Evolutionary conservation across 495 filamentous ascomycete species (phyloP).

Genomic region (Tuber aestivum): DNA sequence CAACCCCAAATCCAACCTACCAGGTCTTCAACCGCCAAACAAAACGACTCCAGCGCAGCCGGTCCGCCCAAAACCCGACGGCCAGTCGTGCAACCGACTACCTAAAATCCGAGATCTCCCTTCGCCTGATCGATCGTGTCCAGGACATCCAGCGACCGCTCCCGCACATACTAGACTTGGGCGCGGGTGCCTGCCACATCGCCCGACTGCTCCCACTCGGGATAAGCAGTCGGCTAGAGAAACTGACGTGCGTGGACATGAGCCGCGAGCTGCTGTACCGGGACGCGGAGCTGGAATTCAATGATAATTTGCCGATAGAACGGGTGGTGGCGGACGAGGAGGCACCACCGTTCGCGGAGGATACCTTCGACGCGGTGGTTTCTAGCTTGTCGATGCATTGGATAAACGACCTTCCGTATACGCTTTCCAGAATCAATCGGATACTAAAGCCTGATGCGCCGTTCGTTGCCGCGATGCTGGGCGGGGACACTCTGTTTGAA

Average conservation of each 20-base stretch:
- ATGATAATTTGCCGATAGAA: constrained; percentile 60
- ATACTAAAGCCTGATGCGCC: constrained; percentile 85
- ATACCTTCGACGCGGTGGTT: constrained; percentile 80
- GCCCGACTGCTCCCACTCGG: constrained; percentile 65
- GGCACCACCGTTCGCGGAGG: constrained; percentile 63
- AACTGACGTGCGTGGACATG: constrained; percentile 74
- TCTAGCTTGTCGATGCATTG: constrained; percentile 87
- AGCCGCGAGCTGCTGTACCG: constrained; percentile 73
- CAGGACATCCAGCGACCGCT: constrained; percentile 90
- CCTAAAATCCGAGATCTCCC: constrained; percentile 83
- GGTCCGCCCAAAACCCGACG: constrained; percentile 65
- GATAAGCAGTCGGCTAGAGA: constrained; percentile 59
- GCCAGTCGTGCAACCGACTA: constrained; percentile 77
- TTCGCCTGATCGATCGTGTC: constrained; percentile 76
- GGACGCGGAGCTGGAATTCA: constrained; percentile 70
- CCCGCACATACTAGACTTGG: constrained; percentile 80
- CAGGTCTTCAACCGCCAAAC: constrained; percentile 84
- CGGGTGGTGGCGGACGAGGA: constrained; percentile 67
- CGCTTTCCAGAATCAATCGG: constrained; percentile 71
- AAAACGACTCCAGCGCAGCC: constrained; percentile 87
- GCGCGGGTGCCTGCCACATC: constrained; percentile 93
- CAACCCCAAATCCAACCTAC: constrained; percentile 53
- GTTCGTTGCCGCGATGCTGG: constrained; percentile 92
- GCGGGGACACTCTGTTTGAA: constrained; percentile 90
- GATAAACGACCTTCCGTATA: constrained; percentile 89